phyloP scores from a whole-genome alignment of 768 basidiomycete species.

The Russula vinacea region DNA sequence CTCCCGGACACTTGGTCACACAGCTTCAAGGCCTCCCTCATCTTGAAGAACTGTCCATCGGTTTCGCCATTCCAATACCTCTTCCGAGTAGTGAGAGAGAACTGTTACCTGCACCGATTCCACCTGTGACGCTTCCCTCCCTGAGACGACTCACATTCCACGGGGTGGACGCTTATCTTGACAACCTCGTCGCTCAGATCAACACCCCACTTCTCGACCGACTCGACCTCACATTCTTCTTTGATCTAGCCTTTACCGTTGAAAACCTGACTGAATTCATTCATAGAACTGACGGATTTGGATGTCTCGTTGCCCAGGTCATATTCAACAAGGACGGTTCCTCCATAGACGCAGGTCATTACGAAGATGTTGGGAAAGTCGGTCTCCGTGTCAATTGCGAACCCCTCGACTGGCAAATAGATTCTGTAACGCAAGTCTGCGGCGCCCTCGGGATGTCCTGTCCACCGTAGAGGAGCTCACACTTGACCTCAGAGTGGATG shows the following conservation, averaged over 20 bases:
- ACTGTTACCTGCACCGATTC: neutral
- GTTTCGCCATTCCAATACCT: neutral
- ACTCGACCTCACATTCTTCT: neutral
- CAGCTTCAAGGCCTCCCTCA: neutral
- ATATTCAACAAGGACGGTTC: neutral
- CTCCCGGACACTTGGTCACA: neutral
- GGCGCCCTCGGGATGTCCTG: neutral
- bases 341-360: neutral
- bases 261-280: neutral
- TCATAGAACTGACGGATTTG: neutral
- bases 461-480: neutral
- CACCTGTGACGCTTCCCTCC: neutral
- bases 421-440: neutral
- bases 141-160: slow-evolving; percentile 5
- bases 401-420: neutral
- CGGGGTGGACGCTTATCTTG: neutral
- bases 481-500: neutral
- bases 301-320: neutral
- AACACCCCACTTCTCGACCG: neutral
- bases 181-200: neutral
- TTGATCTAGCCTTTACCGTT: neutral
- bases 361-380: neutral
- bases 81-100: neutral
- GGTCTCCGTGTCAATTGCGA: neutral
- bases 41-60: slow-evolving; percentile 15